Evolutionary conservation across 108 stramenopile genomes (phyloP), one percentile per base, ranked within the genome.

Genomic region (Ochromonas danica): DNA sequence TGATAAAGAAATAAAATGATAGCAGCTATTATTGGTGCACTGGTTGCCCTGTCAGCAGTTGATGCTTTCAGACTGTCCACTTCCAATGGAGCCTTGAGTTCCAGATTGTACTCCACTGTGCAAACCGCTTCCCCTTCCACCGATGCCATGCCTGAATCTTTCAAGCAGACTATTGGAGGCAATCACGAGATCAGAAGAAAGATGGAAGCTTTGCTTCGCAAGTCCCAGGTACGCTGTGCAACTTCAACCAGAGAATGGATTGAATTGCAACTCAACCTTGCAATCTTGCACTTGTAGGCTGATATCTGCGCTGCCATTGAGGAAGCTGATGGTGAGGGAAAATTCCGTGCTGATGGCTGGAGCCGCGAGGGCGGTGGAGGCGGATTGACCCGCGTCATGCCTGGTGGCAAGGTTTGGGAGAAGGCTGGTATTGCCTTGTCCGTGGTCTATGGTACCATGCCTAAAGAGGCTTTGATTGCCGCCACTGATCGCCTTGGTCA

Each of bases 381-480:
- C 0, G 98, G 98, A 70, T 94, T 95, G 86, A 93, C 93, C 17
- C 88, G 95, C 39, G 98, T 99, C 2, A 75, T 99, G 79, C 61
- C 81, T 38, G 92, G 90, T 43, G 96, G 97, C 31, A 92, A 93
- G 43, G 97, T 97, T n/a, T 98, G 90, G 74, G 98, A 99, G 84
- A 99, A 99, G 91, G 98, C 97, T 1, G 98, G 98, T 35, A 94
- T 96, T 43, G 95, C 95, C 85, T 89, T 99, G 0, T 90, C 89
- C 43, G 96, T 99, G 0, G 97, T 99, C 0, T 95, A 98, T 81
- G 98, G 98, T 36, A 83, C 82, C 41, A 84, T 84, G 83, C 83
- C 83, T 38, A 95, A 93, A 81, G 94, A 92, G 84, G 97, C 97
- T 0, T 87, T 97, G 61, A 87, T 89, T 81, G 94, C 95, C 35